Evolutionary conservation across 768 basidiomycete genomes (phyloP), one percentile per base, ranked within the genome.

Genomic region (Tulasnella sp.): DNA sequence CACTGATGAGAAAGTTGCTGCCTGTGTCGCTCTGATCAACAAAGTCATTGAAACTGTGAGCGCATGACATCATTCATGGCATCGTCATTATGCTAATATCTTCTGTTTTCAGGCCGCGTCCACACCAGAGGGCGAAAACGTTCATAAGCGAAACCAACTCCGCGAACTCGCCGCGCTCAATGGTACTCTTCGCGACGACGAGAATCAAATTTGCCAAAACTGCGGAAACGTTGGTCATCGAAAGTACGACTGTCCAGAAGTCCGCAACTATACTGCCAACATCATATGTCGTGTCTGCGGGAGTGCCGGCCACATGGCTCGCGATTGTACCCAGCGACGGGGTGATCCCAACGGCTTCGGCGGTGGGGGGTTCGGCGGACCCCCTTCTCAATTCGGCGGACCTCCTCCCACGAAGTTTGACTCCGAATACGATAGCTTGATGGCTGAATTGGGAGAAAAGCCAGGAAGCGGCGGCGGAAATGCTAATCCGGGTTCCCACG

Each of bases 251-350:
- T 99, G 98, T 86, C 96, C 97, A 24, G 96, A 98, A 87, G 96
- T 98, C 87, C 93, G 94, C 86, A 98, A 98, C 88, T 99, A 96
- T 88, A 97, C 96, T 83, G 98, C 98, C 88, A 97, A 97, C 89
- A 97, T 99, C 88, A 97, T 98, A 85, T 99, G 98, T 89, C 96
- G 96, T 85, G 92, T 97, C 84, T 99, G 98, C 86, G 97, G 97
- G 82, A 97, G 96, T 84, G 96, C 96, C 58, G 97, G 98, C 50
- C 97, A 99, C 88, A 98, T 99, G 97, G 97, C 97, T 75, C 93
- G 97, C 83, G 97, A 99, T 87, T 99, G 97, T 86, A 94, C 95
- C 73, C 93, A 95, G 85, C 94, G 96, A 87, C 96, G 92, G 85
- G 77, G 77, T 41, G 95, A 96, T 86, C 94, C 95, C 81, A 94